Base-by-base conservation (phyloP, 352 stramenopile species). In the Phytophthora colocasiae region DNA sequence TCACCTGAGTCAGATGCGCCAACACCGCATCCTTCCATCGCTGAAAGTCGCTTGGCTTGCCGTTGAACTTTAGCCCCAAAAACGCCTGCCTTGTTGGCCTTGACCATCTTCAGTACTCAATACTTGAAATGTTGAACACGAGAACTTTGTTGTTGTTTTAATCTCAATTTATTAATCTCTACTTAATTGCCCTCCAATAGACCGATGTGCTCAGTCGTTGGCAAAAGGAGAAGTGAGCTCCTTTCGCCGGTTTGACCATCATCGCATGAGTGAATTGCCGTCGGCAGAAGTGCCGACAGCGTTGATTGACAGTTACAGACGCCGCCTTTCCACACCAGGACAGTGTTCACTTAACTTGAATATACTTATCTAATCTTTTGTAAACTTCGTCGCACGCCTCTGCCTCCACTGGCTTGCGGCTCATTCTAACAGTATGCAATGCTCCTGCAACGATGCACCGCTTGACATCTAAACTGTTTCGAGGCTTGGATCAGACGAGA, bases 181-280 rank as follows among this genome's bases (percentile, higher is more conserved):
- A 19, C 19, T 19, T 56, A 45, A 58, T 17, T 27, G 19, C 50
- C 50, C 24, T 58, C 50, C 48, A 58, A 39, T 47, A 27, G 24
- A 47, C 50, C n/a, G 50, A n/a, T 58, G 50, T 15, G 36, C 50
- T 58, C 50, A 58, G 22, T 38, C 34, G 49, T 57, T 57, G 34
- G 49, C 49, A 57, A 45, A 57, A 57, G 2, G 34, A 40, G 34
- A 40, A 40, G 34, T 17, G 34, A 40, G 4, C 34, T 15, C 14
- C 34, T 12, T 40, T 40, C 12, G 34, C 34, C 34, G 14, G 12
- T 12, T 19, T 19, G 19, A 12, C 34, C 34, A 40, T 40, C 34
- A 15, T 40, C 1, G 34, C 6, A 15, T 4, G 34, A 40, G 34
- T 40, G 4, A 5, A n/a, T 6, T 6, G 10, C 3, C 34, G 19